A percentile compares a stretch with the other conserved stretches of the same genome.
Evolutionary conservation across 2,329 filamentous ascomycete species (phyloP).

Genomic region (Dothistroma septosporum): DNA sequence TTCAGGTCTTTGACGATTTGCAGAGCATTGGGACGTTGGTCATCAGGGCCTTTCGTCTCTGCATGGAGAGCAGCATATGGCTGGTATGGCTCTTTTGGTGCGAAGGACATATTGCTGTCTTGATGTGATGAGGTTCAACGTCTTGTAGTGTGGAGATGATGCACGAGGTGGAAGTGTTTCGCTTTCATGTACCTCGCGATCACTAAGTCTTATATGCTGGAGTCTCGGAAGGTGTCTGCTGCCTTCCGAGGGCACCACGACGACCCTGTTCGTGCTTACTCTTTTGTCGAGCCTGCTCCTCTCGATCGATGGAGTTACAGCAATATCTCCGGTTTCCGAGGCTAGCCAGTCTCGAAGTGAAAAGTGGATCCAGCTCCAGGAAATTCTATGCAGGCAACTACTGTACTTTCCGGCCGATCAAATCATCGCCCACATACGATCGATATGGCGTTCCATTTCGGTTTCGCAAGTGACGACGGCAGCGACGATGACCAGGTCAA

Average conservation of each 20-base stretch:
- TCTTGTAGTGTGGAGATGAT: too few relatives aligned
- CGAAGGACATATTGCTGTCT: conserved; percentile 20
- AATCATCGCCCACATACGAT: not conserved
- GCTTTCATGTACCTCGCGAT: too few relatives aligned
- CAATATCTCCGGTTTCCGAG: too few relatives aligned
- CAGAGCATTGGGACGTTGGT: conserved; percentile 30
- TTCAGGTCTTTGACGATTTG: conserved; percentile 28
- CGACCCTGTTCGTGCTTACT: too few relatives aligned
- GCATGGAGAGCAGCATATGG: conserved; percentile 26
- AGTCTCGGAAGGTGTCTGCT: too few relatives aligned
- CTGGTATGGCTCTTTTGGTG: conserved; percentile 24
- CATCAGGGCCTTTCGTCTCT: conserved; percentile 22
- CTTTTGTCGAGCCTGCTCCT: too few relatives aligned
- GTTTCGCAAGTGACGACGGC: conserved; percentile 57
- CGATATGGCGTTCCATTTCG: conserved; percentile 50
- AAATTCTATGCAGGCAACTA: not conserved
- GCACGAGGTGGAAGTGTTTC: too few relatives aligned
- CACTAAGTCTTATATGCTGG: too few relatives aligned
- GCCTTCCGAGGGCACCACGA: too few relatives aligned
- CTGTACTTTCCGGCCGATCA: not conserved
- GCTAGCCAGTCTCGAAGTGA: too few relatives aligned
- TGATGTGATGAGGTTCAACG: not conserved
- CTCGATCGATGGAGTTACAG: too few relatives aligned
- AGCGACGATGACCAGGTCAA: conserved; percentile 41
- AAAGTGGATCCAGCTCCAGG: not conserved